These are phyloP conservation scores for Onygenales sp. DNA, from an alignment of 2,329 filamentous ascomycete genomes.

Conservation along the genomic window DNA sequence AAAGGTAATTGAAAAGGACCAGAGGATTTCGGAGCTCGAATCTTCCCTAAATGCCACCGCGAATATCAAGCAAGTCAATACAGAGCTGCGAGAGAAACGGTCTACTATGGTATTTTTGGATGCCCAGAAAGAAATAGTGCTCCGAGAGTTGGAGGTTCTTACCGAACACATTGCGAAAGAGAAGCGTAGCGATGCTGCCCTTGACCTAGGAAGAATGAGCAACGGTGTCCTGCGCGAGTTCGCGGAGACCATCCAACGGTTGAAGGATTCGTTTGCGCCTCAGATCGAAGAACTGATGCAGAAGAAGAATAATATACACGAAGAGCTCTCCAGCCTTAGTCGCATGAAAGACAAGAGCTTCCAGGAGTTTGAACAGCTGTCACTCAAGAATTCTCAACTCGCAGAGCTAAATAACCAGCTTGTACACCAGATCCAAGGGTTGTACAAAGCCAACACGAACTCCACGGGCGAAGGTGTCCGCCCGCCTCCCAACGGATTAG, in stretches of 20 bases:
- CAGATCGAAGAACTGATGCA: constrained; percentile 85
- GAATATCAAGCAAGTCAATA: constrained; percentile 68
- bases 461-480: constrained; percentile 24
- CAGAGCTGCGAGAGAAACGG: constrained; percentile 80
- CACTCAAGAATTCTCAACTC: constrained; percentile 86
- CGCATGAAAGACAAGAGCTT: constrained; percentile 87
- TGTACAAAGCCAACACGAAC: constrained; percentile 71
- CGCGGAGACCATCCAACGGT: constrained; percentile 50
- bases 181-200: constrained; percentile 68
- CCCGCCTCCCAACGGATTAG: constrained; percentile 43
- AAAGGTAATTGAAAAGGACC: constrained; percentile 74
- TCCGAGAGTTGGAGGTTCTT: constrained; percentile 80
- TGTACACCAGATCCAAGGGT: constrained; percentile 85
- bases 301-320: constrained; percentile 71
- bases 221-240: constrained; percentile 54
- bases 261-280: constrained; percentile 67
- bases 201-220: constrained; percentile 66
- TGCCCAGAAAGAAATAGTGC: constrained; percentile 89
- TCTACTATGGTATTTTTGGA: constrained; percentile 93
- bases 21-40: constrained; percentile 72
- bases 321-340: constrained; percentile 74
- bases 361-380: constrained; percentile 90
- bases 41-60: constrained; percentile 47
- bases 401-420: constrained; percentile 93
- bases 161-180: constrained; percentile 80